Evolutionary conservation across 2,329 filamentous ascomycete genomes (phyloP).

Genomic region (Cladosporium phlei): DNA sequence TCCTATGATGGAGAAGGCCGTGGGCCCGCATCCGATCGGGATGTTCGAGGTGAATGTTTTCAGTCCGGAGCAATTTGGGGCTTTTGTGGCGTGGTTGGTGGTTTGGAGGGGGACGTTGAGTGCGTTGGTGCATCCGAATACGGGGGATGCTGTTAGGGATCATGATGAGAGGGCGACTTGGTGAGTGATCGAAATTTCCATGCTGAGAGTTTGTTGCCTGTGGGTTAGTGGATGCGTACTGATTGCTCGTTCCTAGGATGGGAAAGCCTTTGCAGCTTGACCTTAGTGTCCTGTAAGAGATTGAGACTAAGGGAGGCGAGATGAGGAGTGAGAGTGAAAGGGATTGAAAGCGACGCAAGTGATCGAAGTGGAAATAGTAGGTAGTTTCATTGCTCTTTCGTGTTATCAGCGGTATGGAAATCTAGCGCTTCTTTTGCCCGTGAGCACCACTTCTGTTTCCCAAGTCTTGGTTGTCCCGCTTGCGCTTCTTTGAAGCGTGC

Average conservation of each 20-base stretch:
- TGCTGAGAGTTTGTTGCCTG: too few relatives aligned
- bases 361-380: too few relatives aligned
- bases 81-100: slow-evolving; percentile 79
- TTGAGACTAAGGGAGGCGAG: slow-evolving; percentile 16
- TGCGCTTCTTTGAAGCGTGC: too few relatives aligned
- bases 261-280: slow-evolving; percentile 62
- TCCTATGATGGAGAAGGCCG: slow-evolving; percentile 65
- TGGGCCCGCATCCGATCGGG: slow-evolving; percentile 76
- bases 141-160: slow-evolving; percentile 56
- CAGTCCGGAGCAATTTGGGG: slow-evolving; percentile 78
- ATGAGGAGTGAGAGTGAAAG: neutral
- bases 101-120: slow-evolving; percentile 77
- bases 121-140: slow-evolving; percentile 78
- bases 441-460: too few relatives aligned
- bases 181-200: slow-evolving; percentile 35
- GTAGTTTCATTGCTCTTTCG: too few relatives aligned
- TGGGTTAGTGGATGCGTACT: neutral
- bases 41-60: slow-evolving; percentile 95
- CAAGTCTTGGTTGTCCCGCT: too few relatives aligned
- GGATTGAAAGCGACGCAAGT: neutral
- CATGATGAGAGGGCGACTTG: slow-evolving; percentile 50
- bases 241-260: slow-evolving; percentile 39
- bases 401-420: too few relatives aligned
- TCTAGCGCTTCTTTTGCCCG: too few relatives aligned
- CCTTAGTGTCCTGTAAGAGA: slow-evolving; percentile 44